Evolutionary conservation across 1,139 yeast species (phyloP), one percentile per base, ranked within the genome.

Genomic region (Sugiyamaella japonica): DNA sequence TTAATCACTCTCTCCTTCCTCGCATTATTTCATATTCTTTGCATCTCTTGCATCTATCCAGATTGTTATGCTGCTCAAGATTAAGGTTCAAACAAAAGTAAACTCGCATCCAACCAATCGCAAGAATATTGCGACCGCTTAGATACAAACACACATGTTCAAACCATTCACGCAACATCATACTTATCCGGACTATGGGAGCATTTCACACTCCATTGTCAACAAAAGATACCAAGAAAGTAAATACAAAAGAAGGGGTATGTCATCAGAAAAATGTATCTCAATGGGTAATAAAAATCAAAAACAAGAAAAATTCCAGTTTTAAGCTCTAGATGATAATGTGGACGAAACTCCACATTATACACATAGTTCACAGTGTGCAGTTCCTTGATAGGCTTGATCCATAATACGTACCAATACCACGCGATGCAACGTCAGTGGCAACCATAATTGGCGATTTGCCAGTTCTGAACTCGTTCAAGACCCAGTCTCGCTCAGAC

Each of bases 341-440:
- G 23, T 28, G 51, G n/a, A n/a, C n/a, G n/a, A 36, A 41, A 25
- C 15, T 13, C 38, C 38, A 34, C 38, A 13, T n/a, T 34, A 34
- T 34, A 34, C 38, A 34, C 38, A 13, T 34, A 12, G 15, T 16
- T 38, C 41, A 38, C 41, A 38, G 25, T 38, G 63, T 17, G 36
- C 28, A 29, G 28, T 37, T 20, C 43, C 61, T 34, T 34, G 15
- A 34, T 34, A 34, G 38, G 38, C 38, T 12, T 34, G 3, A 34
- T n/a, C 13, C n/a, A n/a, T n/a, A n/a, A 74, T 74, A 88, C 98
- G 77, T 89, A 90, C 97, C 99, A 80, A 93, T 91, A 84, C 99
- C 99, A 83, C 99, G 89, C 64, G 99, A 97, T 59, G 99, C 99
- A 73, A 93, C 99, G 76, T 93, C 99, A 64, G 99, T 93, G 61